Evolutionary conservation across 208 protist species (phyloP).

Genomic region (Wallacemonas sp.): DNA sequence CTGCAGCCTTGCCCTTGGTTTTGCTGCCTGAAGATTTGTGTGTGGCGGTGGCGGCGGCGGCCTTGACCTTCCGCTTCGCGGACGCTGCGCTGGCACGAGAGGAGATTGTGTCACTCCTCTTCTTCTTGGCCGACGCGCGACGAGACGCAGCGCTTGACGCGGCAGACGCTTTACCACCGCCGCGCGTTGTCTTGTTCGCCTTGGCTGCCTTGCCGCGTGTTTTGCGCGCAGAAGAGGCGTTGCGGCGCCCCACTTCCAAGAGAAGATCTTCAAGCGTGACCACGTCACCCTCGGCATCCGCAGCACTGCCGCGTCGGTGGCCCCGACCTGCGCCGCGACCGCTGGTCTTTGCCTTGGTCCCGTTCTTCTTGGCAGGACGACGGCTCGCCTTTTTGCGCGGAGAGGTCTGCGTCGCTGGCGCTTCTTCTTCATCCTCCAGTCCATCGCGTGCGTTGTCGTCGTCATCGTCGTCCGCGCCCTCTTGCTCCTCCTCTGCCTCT

Average conservation of each 20-base stretch:
- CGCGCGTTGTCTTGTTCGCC: neutral
- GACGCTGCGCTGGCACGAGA: neutral
- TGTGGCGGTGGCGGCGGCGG: slow-evolving; percentile 9
- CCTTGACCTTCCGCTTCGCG: slow-evolving; percentile 8
- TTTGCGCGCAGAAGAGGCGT: neutral
- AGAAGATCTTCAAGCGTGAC: slow-evolving; percentile 9
- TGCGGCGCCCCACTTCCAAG: neutral
- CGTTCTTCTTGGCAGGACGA: slow-evolving; percentile 15
- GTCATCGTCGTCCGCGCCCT: slow-evolving; percentile 13
- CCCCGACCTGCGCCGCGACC: slow-evolving; percentile 7
- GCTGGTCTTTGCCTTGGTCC: slow-evolving; percentile 17
- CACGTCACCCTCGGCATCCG: slow-evolving; percentile 2
- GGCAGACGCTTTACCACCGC: too few species aligned
- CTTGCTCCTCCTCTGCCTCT: slow-evolving; percentile 11
- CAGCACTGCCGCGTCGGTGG: neutral
- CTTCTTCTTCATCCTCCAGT: slow-evolving; percentile 8
- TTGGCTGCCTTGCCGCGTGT: neutral
- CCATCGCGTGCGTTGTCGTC: slow-evolving; percentile 13
- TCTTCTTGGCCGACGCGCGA: slow-evolving; percentile 17
- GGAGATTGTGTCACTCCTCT: slow-evolving; percentile 4
- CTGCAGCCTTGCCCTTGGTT: neutral
- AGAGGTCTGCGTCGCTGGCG: neutral
- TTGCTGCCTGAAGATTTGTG: neutral
- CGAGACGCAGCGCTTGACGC: too few species aligned
- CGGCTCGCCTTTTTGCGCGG: neutral